Evolutionary conservation across 2,329 filamentous ascomycete species (phyloP).

Genomic region (Exophiala viscosa): DNA sequence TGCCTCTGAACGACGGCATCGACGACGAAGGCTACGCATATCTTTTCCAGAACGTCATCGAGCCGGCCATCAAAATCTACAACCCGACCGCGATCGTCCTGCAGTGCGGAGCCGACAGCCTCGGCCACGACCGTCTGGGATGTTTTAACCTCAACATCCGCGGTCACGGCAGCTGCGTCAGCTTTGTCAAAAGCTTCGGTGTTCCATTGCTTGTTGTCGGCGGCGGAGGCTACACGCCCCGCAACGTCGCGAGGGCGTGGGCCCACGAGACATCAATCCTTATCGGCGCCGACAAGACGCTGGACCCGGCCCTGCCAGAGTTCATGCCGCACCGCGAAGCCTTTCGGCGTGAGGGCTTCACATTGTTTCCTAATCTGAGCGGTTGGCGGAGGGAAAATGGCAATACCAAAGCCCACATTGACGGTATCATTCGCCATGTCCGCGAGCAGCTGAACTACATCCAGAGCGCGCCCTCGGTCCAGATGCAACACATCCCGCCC

Average conservation of each 20-base stretch:
- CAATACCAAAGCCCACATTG: conserved; percentile 71
- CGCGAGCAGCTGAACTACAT: conserved; percentile 85
- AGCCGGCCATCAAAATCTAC: conserved; percentile 74
- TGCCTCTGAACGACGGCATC: conserved; percentile 85
- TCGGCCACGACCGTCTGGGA: conserved; percentile 88
- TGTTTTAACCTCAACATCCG: conserved; percentile 96
- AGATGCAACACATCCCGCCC: conserved; percentile 74
- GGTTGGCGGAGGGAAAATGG: conserved; percentile 65
- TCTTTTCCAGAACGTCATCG: conserved; percentile 79
- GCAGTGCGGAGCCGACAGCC: conserved; percentile 91
- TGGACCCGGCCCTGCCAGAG: conserved; percentile 69
- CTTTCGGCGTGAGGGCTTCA: conserved; percentile 75
- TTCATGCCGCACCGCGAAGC: conserved; percentile 83
- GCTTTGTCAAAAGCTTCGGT: conserved; percentile 75
- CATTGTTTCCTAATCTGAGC: conserved; percentile 81
- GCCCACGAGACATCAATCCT: conserved; percentile 93
- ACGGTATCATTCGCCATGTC: conserved; percentile 72
- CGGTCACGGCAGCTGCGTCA: conserved; percentile 87
- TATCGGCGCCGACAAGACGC: conserved; percentile 67
- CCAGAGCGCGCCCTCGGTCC: conserved; percentile 78
- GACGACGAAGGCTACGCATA: conserved; percentile 83
- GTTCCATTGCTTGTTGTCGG: conserved; percentile 87
- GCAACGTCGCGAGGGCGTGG: conserved; percentile 95
- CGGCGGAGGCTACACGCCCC: conserved; percentile 91
- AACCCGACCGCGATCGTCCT: conserved; percentile 87